Conservation (phyloP, 495 filamentous ascomycete species). For the Penicillium salamii region DNA sequence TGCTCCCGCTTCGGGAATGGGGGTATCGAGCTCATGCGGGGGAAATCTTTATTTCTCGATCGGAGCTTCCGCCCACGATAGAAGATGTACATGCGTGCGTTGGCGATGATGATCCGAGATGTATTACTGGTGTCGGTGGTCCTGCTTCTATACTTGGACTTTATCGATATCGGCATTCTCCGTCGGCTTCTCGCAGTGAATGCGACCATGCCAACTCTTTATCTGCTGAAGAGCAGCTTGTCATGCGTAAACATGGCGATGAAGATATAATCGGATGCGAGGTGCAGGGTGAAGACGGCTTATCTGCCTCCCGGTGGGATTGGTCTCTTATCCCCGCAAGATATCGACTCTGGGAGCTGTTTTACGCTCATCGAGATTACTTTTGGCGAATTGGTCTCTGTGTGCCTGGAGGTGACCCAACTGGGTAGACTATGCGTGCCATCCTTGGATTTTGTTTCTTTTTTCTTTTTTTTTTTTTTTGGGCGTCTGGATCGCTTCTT, state of each 20-base stretch:
- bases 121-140: conserved; percentile 56
- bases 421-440: conserved; percentile 6
- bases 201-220: neutral
- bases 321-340: conserved; percentile 55
- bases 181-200: neutral
- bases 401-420: conserved; percentile 76
- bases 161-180: conserved; percentile 10
- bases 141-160: conserved; percentile 5
- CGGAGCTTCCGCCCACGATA: conserved; percentile 59
- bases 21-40: conserved; percentile 81
- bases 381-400: conserved; percentile 93
- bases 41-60: conserved; percentile 80
- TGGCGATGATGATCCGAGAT: conserved; percentile 67
- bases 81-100: conserved; percentile 68
- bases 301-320: conserved; percentile 20
- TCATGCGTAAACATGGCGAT: conserved; percentile 3
- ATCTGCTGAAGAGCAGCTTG: conserved; percentile 4
- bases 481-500: neutral
- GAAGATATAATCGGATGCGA: conserved; percentile 1
- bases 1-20: conserved; percentile 83
- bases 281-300: conserved; percentile 12
- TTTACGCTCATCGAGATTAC: conserved; percentile 94
- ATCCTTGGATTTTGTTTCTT: neutral
- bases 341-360: conserved; percentile 82
- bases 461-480: neutral